These are phyloP conservation scores for Zygoascus biomembranicola DNA, from an alignment of 805 yeast species.

Conservation along the genomic window DNA sequence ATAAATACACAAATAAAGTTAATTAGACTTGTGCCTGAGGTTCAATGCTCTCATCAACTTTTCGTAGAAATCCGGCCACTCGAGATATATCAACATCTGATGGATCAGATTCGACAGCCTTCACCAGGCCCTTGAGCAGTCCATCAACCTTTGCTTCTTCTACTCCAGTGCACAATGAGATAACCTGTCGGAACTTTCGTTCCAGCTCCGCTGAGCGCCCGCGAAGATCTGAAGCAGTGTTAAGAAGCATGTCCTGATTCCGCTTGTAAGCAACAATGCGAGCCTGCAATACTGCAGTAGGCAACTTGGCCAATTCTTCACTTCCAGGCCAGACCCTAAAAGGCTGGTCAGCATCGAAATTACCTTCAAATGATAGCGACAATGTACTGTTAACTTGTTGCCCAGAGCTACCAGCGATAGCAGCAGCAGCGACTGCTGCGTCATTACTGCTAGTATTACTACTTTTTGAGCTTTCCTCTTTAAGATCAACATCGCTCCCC, in stretches of 20 bases:
- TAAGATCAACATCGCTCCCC: neutral
- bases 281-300: constrained; percentile 56
- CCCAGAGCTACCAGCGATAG: neutral
- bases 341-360: constrained; percentile 87
- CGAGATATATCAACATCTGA: constrained; percentile 54
- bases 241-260: constrained; percentile 51
- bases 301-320: constrained; percentile 29
- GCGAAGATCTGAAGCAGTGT: constrained; percentile 45
- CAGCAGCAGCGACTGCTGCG: neutral
- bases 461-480: neutral
- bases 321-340: constrained; percentile 45
- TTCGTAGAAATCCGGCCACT: constrained; percentile 46
- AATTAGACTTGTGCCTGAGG: neutral
- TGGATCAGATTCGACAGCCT: constrained; percentile 85
- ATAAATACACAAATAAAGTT: neutral
- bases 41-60: constrained; percentile 31
- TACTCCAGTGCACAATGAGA: constrained; percentile 83
- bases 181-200: constrained; percentile 76
- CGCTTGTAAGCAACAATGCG: constrained; percentile 71
- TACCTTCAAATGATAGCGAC: constrained; percentile 35
- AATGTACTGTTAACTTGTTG: constrained; percentile 16
- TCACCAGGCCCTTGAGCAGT: constrained; percentile 73
- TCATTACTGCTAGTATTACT: neutral
- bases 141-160: constrained; percentile 72
- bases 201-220: constrained; percentile 52